Percentiles rank a stretch among this genome's conserved stretches.
These are phyloP conservation scores for Elasticomyces elasticus DNA, from an alignment of 495 filamentous ascomycete species.

Conservation along the genomic window DNA sequence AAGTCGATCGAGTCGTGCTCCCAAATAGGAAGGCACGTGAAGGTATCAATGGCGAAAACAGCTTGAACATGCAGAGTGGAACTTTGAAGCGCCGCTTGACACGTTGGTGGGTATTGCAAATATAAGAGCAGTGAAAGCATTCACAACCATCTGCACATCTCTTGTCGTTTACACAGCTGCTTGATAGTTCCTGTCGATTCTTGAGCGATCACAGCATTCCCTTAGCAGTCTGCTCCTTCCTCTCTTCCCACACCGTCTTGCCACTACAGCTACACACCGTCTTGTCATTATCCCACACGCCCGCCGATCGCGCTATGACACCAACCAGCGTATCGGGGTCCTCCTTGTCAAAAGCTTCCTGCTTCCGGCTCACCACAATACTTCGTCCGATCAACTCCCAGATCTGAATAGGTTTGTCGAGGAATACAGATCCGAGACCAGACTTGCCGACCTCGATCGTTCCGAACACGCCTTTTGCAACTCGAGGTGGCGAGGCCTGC, in stretches of 20 bases:
- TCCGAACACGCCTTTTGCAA: slow-evolving; percentile 60
- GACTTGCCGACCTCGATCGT: slow-evolving; percentile 57
- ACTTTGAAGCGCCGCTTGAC: too few species aligned
- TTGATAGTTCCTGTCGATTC: too few species aligned
- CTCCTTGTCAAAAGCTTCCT: slow-evolving; percentile 53
- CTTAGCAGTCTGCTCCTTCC: slow-evolving; percentile 74
- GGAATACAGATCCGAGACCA: slow-evolving; percentile 63
- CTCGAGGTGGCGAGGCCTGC: slow-evolving; percentile 34
- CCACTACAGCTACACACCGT: slow-evolving; percentile 90
- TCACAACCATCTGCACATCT: too few species aligned
- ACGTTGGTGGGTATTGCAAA: too few species aligned
- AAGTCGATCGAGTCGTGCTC: too few species aligned
- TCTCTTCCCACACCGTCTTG: slow-evolving; percentile 96
- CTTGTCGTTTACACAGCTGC: too few species aligned
- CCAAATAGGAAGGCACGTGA: too few species aligned
- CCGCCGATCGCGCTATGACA: slow-evolving; percentile 87
- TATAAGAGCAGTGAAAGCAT: too few species aligned
- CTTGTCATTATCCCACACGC: slow-evolving; percentile 98
- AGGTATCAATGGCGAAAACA: too few species aligned
- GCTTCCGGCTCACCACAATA: slow-evolving; percentile 53
- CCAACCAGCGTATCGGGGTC: slow-evolving; percentile 79
- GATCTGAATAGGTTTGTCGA: slow-evolving; percentile 70
- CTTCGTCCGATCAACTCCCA: slow-evolving; percentile 95
- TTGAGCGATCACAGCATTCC: slow-evolving; percentile 76
- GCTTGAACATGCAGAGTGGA: too few species aligned